Conservation (phyloP, 345 rosid species). For the Hibiscus trionum region DNA sequence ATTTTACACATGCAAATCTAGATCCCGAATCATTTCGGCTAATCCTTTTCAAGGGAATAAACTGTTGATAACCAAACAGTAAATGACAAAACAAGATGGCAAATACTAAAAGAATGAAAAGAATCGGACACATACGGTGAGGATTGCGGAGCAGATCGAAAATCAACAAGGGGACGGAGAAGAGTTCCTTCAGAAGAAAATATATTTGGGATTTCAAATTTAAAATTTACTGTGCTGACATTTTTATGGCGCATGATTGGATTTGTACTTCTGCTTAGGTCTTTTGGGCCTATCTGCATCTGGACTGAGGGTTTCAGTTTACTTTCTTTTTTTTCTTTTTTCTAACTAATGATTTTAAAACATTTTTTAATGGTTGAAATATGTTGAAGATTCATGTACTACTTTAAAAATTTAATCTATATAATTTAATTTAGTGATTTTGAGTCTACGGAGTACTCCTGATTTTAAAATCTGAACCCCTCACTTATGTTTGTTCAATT, state of each 20-base stretch:
- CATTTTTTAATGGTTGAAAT: too few species aligned
- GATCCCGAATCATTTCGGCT: not conserved
- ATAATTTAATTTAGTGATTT: too few species aligned
- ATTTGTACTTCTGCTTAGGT: not conserved
- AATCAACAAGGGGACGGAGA: not conserved
- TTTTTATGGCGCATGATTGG: not conserved
- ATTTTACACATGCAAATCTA: not conserved
- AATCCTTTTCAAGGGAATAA: not conserved
- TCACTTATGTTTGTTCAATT: too few species aligned
- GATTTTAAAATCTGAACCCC: too few species aligned
- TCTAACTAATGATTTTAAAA: constrained; percentile 8
- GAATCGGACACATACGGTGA: not conserved
- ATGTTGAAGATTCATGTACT: too few species aligned
- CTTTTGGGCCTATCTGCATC: not conserved
- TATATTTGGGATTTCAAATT: not conserved
- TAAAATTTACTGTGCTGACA: not conserved
- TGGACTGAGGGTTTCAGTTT: not conserved
- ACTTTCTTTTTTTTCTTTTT: too few species aligned
- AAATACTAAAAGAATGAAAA: not conserved
- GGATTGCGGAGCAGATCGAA: not conserved
- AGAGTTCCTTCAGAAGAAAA: not conserved
- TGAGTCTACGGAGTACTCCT: too few species aligned
- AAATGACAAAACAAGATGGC: not conserved
- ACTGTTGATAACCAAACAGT: not conserved
- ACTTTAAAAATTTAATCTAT: too few species aligned